Evolutionary conservation across 352 stramenopile genomes (phyloP).

Genomic region (Globisporangium nagaii): DNA sequence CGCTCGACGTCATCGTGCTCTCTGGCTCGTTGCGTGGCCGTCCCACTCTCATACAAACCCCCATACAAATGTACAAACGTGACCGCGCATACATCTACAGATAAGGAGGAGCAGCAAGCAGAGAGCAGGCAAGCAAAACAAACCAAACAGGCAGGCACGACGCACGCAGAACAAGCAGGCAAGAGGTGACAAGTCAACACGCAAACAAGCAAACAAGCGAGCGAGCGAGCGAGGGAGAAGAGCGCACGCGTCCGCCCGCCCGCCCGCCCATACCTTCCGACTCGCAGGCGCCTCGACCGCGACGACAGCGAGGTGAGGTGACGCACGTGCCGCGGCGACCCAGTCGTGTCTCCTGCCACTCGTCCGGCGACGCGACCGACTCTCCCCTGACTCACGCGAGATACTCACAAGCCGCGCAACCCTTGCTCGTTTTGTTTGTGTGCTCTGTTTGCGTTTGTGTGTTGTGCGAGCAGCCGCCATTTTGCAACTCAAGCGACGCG

Average conservation of each 20-base stretch:
- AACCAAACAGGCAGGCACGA: no score
- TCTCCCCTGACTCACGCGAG: conserved; percentile 4
- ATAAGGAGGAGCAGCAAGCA: background rate
- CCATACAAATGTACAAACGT: conserved; percentile 1
- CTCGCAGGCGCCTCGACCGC: background rate
- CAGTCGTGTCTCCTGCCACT: background rate
- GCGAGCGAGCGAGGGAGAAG: background rate
- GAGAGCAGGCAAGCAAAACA: background rate
- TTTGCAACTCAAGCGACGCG: no score
- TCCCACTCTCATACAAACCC: conserved; percentile 8
- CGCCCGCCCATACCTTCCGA: background rate
- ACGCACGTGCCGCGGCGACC: background rate
- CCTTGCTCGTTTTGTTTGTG: background rate
- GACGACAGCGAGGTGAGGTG: background rate
- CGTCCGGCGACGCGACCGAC: background rate
- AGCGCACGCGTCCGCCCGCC: background rate
- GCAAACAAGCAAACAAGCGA: background rate
- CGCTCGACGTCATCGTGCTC: background rate
- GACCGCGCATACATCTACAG: background rate
- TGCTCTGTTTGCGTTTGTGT: no score
- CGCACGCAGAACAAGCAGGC: no score
- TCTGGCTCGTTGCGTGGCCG: conserved; percentile 3
- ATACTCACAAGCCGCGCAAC: background rate
- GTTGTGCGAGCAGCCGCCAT: no score
- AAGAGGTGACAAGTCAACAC: no score